phyloP scores from a whole-genome alignment of 2,329 filamentous ascomycete genomes.

The Pezizomycotina sp. region DNA sequence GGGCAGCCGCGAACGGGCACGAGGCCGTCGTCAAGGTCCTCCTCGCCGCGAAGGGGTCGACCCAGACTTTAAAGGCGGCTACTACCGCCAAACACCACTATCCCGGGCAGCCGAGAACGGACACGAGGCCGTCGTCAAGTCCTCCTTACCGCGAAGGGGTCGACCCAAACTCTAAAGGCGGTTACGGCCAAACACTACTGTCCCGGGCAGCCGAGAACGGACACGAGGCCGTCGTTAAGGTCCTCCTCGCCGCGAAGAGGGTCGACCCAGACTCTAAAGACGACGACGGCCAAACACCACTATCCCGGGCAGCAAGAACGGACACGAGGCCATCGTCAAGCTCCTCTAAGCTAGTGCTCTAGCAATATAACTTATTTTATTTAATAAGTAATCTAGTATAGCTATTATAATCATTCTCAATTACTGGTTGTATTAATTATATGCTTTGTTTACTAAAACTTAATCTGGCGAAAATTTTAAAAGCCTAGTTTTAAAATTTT shows the following conservation, averaged over 20 bases:
- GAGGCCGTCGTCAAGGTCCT: not conserved
- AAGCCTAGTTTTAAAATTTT: too few species aligned
- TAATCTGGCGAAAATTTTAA: too few species aligned
- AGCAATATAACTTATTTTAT: too few species aligned
- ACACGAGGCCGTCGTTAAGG: not conserved
- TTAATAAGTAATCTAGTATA: too few species aligned
- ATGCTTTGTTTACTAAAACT: too few species aligned
- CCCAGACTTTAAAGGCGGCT: not conserved
- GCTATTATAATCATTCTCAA: too few species aligned
- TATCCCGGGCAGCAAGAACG: not conserved
- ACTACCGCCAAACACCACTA: not conserved
- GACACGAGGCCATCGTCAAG: not conserved
- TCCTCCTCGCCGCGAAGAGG: slow-evolving; percentile 3
- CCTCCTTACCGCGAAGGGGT: not conserved
- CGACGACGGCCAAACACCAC: slow-evolving; percentile 1
- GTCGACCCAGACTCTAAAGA: slow-evolving; percentile 2
- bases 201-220: not conserved
- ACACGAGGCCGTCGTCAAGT: not conserved
- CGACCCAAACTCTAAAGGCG: not conserved
- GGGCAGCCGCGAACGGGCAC: not conserved
- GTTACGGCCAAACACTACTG: not conserved
- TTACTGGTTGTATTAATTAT: too few species aligned
- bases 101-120: not conserved
- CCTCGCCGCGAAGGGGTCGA: slow-evolving; percentile 1
- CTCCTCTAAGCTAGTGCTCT: too few species aligned